Conservation (phyloP, 2,329 filamentous ascomycete genomes). For the Dothideomycetes sp. region DNA sequence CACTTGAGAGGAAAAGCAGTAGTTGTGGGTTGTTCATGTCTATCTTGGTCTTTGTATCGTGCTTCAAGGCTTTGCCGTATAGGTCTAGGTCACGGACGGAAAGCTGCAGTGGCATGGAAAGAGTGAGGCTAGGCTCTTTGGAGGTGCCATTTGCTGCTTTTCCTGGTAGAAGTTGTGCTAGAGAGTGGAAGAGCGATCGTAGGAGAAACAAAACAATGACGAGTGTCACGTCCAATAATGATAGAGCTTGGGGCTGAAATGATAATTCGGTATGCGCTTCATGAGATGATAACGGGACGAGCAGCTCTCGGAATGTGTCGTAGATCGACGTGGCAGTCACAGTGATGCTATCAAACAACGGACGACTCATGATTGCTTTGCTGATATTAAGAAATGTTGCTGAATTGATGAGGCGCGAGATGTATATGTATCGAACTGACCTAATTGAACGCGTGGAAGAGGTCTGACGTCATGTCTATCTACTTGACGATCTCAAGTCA, state of each 20-base stretch:
- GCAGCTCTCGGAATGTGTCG: neutral
- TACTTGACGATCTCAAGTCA: too few species aligned
- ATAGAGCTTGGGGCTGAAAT: neutral
- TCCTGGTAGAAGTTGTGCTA: neutral
- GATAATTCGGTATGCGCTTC: neutral
- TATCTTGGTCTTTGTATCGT: neutral
- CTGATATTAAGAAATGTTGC: too few species aligned
- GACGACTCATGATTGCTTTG: too few species aligned
- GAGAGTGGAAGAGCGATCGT: neutral
- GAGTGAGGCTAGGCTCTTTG: too few species aligned
- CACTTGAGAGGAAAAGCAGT: neutral
- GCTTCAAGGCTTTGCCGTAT: neutral
- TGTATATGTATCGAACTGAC: too few species aligned
- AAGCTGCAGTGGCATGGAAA: neutral
- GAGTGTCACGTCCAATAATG: neutral
- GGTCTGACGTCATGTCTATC: too few species aligned
- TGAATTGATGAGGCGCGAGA: too few species aligned
- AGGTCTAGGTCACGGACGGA: neutral
- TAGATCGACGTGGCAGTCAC: too few species aligned
- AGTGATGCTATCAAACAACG: too few species aligned
- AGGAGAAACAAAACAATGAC: neutral
- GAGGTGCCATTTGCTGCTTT: too few species aligned
- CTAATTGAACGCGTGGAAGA: too few species aligned
- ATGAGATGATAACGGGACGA: neutral
- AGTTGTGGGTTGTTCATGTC: neutral